Evolutionary conservation across 495 filamentous ascomycete genomes (phyloP), one percentile per base, ranked within the genome.

Genomic region (Penicillium longicatenatum): DNA sequence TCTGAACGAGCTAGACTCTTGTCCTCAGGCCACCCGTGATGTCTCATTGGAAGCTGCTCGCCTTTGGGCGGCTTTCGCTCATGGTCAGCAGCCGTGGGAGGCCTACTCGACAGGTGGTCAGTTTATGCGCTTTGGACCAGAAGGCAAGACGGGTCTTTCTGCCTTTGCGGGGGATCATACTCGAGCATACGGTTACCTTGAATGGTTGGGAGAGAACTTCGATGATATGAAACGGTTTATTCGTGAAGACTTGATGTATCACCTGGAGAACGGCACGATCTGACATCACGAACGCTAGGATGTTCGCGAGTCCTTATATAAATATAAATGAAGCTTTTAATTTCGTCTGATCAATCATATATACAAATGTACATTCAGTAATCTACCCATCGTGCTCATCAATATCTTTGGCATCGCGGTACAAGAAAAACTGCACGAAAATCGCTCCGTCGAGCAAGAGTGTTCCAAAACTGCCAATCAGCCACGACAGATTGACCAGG

Each of bases 351-450:
- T 44, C 17, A 44, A 46, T 12, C 5, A 48, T 48, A 48, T 48
- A n/a, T 30, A 48, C 24, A 48, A 30, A n/a, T n/a, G 6, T 16
- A 31, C 41, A 24, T 19, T 41, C 52, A 61, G 39, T 62, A 55
- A 26, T 57, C 22, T n/a, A 19, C 19, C 26, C 7, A 26, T 46
- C 20, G 45, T 48, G 16, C 9, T 52, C 58, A 24, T 61, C 58
- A 21, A 33, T 20, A 9, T 33, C 33, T 31, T 66, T 79, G 29
- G 70, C 71, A 56, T 77, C 68, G 45, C 78, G 70, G 64, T 97
- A 98, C 65, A 92, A 65, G 73, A 95, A 97, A 65, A 96, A 98
- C 67, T 98, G 94, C 7, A 79, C 82, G 71, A 98, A 98, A 29
- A 98, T 96, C 19, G 77, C 83, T 64, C 89, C 67, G 71, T 98